Base-by-base conservation (phyloP, 106 monocot species). In the Allium cepa region DNA sequence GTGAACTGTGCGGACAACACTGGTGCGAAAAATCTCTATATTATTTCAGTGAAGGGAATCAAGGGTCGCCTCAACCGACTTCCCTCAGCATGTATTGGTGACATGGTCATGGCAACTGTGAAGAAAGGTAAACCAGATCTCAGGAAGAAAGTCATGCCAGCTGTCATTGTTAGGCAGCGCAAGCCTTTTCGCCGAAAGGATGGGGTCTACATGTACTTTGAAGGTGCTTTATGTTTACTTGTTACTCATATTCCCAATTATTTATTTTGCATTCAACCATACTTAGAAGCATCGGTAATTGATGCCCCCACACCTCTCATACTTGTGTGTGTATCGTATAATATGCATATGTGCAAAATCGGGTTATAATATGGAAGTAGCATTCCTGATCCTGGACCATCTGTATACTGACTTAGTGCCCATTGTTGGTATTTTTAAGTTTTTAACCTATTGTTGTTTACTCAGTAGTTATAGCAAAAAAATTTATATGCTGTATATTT, bases 121-220 rank as follows among this genome's bases (percentile, higher is more conserved):
- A 75, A 75, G 68, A 75, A 75, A 67, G 75, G 75, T 8, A 75
- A 75, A 55, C 75, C 75, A 4, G 75, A 75, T 47, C 51, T 75
- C 60, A 68, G 75, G 69, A 75, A 69, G 53, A 75, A 75, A 67
- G 75, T 75, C 14, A 75, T 75, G 68, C 75, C 75, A 0, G 75
- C 75, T 12, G 75, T 69, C 62, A 69, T 75, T 10, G 75, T 75
- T 9, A 68, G 75, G 61, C 75, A 75, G 58, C 26, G 68, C 15
- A 75, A 75, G 69, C 75, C 75, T 46, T 75, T 47, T 45, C 68
- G 75, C 46, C 75, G 68, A 75, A 75, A 75, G 75, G 75, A 75
- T 47, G 75, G 75, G 11, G 75, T 75, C 16, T 75, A 55, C 46
- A 75, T 75, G 75, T 75, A 75, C 62, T 75, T 75, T 61, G 75